Evolutionary conservation across 2,329 filamentous ascomycete genomes (phyloP).

Genomic region (Byssothecium circinans): DNA sequence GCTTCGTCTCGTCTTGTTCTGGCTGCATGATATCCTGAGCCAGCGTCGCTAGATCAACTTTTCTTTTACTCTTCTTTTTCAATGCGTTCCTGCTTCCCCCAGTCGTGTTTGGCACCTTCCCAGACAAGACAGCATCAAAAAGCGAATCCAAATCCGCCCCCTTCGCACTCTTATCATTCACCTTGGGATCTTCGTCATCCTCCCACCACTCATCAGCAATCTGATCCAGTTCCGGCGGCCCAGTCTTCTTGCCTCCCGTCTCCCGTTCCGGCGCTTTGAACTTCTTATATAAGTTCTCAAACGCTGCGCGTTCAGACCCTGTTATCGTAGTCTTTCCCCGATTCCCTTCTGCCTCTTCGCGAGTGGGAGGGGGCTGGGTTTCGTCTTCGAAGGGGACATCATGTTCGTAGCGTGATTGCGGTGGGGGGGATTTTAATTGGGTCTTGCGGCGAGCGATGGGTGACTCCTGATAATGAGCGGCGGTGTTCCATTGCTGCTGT

Average conservation of each 20-base stretch:
- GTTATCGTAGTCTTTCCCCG: conserved; percentile 36
- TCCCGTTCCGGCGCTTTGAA: conserved; percentile 17
- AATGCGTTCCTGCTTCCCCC: too few relatives aligned
- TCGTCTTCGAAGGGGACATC: conserved; percentile 59
- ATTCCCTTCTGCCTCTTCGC: conserved; percentile 19
- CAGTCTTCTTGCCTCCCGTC: conserved; percentile 3
- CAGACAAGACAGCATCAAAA: conserved; percentile 34
- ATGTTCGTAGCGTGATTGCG: conserved; percentile 32
- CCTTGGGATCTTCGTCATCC: conserved; percentile 29
- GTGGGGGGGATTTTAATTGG: conserved; percentile 3
- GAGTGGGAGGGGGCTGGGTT: conserved; percentile 21
- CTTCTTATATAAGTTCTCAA: conserved; percentile 39
- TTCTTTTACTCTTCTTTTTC: conserved; percentile 6
- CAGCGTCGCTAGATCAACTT: conserved; percentile 16
- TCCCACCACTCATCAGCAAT: conserved; percentile 37
- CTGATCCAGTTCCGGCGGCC: conserved; percentile 26
- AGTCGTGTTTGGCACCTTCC: conserved; percentile 2
- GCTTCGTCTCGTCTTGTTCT: conserved; percentile 10
- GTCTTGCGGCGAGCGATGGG: conserved; percentile 25
- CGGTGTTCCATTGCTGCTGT: conserved; percentile 28
- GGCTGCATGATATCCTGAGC: conserved; percentile 18
- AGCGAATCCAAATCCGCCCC: conserved; percentile 27
- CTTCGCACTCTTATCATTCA: neutral
- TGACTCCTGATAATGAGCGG: neutral
- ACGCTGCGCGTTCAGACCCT: conserved; percentile 37